Conservation (phyloP, 306 rosid genomes). For the Quercus glauca region DNA sequence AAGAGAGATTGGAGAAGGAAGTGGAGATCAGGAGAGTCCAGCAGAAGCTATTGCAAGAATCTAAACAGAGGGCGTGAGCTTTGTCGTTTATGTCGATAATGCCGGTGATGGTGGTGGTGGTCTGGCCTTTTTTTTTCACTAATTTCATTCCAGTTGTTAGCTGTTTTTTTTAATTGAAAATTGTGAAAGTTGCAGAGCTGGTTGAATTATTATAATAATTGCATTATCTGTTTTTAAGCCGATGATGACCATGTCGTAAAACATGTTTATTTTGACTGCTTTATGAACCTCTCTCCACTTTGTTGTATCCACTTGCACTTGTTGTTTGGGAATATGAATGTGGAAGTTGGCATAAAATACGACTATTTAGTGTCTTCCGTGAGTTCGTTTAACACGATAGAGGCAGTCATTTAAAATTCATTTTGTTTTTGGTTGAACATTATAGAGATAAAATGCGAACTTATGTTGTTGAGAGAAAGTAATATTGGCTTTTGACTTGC, state of each 20-base stretch:
- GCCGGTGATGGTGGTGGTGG: slow-evolving; percentile 8
- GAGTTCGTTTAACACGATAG: slow-evolving; percentile 5
- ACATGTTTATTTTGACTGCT: background rate
- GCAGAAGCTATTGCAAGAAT: slow-evolving; percentile 69
- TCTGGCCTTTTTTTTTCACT: background rate
- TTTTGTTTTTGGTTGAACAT: background rate
- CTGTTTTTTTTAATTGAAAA: slow-evolving; percentile 23
- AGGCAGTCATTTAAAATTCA: background rate
- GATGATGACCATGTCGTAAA: slow-evolving; percentile 6
- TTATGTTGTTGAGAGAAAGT: background rate
- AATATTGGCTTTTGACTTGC: background rate
- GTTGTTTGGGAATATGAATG: slow-evolving; percentile 15
- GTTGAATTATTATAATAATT: background rate
- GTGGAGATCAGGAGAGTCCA: slow-evolving; percentile 83
- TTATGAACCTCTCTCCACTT: background rate
- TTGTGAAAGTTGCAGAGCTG: slow-evolving; percentile 9
- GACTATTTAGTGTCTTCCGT: background rate
- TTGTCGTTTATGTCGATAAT: background rate
- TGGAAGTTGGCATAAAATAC: slow-evolving; percentile 5
- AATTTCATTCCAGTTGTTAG: slow-evolving; percentile 20
- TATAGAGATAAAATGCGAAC: background rate
- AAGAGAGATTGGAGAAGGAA: slow-evolving; percentile 76
- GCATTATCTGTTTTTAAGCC: slow-evolving; percentile 8
- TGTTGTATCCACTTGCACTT: background rate
- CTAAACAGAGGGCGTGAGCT: slow-evolving; percentile 50